A percentile compares a stretch with the other conserved stretches of the same genome.
Evolutionary conservation across 148 eudicot genomes (phyloP).

Genomic region (Suaeda aralocaspica): DNA sequence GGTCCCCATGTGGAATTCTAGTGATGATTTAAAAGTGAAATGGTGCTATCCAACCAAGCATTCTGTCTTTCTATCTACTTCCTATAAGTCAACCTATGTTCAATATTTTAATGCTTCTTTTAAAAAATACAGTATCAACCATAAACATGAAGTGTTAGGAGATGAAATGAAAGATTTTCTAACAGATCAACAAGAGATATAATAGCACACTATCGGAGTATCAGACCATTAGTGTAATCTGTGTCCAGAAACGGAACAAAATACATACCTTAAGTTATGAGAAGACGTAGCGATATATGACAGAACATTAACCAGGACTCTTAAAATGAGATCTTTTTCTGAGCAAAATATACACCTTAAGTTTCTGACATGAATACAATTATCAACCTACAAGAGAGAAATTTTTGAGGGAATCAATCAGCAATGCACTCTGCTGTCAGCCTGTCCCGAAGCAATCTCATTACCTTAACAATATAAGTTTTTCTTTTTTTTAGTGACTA

Average conservation of each 20-base stretch:
- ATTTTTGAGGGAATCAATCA: neutral
- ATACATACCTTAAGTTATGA: neutral
- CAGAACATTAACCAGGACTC: neutral
- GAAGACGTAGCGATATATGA: neutral
- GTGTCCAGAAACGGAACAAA: neutral
- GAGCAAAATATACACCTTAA: neutral
- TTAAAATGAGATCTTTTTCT: neutral
- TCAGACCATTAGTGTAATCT: neutral
- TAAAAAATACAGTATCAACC: neutral
- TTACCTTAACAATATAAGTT: too few relatives aligned
- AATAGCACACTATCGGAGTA: neutral
- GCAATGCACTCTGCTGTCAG: neutral
- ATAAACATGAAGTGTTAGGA: neutral
- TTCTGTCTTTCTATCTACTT: too few relatives aligned
- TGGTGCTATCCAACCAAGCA: constrained; percentile 26
- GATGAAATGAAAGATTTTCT: neutral
- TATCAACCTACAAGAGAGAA: neutral
- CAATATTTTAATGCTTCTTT: neutral
- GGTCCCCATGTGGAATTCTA: constrained; percentile 12
- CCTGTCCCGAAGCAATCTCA: neutral
- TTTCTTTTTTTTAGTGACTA: neutral
- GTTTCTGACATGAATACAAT: neutral
- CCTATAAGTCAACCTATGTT: constrained; percentile 5
- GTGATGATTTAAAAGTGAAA: constrained; percentile 14
- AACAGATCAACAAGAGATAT: neutral